These are phyloP conservation scores for Teunomyces cretensis DNA, from an alignment of 805 yeast genomes.

Conservation along the genomic window DNA sequence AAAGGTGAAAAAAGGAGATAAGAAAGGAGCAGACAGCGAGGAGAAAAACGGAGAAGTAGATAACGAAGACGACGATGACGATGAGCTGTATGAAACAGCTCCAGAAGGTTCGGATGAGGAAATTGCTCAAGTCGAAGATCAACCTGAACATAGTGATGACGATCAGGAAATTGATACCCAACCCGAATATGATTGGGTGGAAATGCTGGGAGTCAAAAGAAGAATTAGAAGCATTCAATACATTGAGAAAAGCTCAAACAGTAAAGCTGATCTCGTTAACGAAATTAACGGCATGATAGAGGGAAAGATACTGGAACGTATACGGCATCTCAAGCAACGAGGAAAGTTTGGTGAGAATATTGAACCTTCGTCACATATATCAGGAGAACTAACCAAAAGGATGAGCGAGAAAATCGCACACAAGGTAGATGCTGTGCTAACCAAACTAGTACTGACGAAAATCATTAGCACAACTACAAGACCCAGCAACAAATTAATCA, in stretches of 20 bases:
- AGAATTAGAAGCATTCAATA: constrained; percentile 1
- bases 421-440: constrained; percentile 11
- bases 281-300: constrained; percentile 19
- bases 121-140: constrained; percentile 7
- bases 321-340: not conserved
- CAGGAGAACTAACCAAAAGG: constrained; percentile 3
- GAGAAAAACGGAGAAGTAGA: constrained; percentile 2
- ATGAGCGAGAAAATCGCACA: constrained; percentile 9
- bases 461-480: not conserved
- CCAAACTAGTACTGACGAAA: constrained; percentile 2
- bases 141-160: constrained; percentile 9
- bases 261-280: constrained; percentile 22
- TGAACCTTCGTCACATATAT: constrained; percentile 5
- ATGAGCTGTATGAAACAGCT: constrained; percentile 6
- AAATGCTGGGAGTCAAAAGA: constrained; percentile 6
- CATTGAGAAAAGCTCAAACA: constrained; percentile 14
- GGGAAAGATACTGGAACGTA: constrained; percentile 11
- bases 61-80: constrained; percentile 11
- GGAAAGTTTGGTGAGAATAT: not conserved
- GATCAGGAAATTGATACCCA: constrained; percentile 7
- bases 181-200: constrained; percentile 7
- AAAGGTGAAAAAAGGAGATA: not conserved
- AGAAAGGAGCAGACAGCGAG: constrained; percentile 4
- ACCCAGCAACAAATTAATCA: not conserved
- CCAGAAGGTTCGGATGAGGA: constrained; percentile 9